Conservation (phyloP, 1,139 yeast species). For the Suhomyces ambrosiae region DNA sequence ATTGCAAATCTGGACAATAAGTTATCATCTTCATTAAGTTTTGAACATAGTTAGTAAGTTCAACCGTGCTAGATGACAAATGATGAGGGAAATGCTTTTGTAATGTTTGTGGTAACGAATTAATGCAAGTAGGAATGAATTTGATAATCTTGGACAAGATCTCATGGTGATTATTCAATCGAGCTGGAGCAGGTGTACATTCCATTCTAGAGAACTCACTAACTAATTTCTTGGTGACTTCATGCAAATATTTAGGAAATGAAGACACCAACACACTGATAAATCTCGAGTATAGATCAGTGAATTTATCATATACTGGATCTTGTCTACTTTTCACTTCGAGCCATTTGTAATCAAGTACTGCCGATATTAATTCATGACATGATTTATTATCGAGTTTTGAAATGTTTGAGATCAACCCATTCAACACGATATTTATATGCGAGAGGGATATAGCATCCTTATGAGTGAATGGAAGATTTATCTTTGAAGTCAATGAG, state of each 20-base stretch:
- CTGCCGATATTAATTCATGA: slow-evolving; percentile 35
- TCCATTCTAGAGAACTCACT: slow-evolving; percentile 50
- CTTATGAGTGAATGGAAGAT: slow-evolving; percentile 32
- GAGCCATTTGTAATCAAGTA: slow-evolving; percentile 60
- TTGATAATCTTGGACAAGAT: slow-evolving; percentile 63
- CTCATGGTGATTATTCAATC: slow-evolving; percentile 60
- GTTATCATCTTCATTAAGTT: slow-evolving; percentile 61
- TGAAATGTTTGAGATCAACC: slow-evolving; percentile 39
- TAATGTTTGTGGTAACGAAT: slow-evolving; percentile 61
- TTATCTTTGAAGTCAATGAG: slow-evolving; percentile 40
- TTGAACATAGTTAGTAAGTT: slow-evolving; percentile 61
- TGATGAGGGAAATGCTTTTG: slow-evolving; percentile 78
- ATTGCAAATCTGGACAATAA: slow-evolving; percentile 75
- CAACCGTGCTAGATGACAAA: slow-evolving; percentile 53
- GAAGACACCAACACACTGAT: slow-evolving; percentile 79
- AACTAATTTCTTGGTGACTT: slow-evolving; percentile 69
- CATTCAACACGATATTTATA: slow-evolving; percentile 38
- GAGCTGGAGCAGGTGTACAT: slow-evolving; percentile 18
- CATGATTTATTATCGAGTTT: slow-evolving; percentile 42
- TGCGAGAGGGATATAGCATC: slow-evolving; percentile 42
- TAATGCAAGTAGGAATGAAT: slow-evolving; percentile 79
- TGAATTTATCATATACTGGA: slow-evolving; percentile 34
- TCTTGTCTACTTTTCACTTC: slow-evolving; percentile 24
- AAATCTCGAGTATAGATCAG: slow-evolving; percentile 64
- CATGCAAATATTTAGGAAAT: slow-evolving; percentile 86